A percentile compares a stretch with the other conserved stretches of the same genome.
These are phyloP conservation scores for Aphanomyces astaci DNA, from an alignment of 352 stramenopile species.

Conservation along the genomic window DNA sequence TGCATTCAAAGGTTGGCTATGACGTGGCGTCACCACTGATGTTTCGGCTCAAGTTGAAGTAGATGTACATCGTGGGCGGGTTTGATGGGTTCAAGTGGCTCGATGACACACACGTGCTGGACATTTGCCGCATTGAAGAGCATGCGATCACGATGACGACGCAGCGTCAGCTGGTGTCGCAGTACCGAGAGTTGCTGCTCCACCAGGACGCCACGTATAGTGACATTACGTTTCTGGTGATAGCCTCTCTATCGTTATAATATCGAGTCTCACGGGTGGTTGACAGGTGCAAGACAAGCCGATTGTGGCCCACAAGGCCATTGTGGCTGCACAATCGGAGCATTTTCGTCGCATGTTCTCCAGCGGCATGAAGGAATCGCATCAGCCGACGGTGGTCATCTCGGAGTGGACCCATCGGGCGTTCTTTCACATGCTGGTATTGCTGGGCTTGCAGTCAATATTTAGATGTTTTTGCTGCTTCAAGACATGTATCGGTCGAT, in stretches of 20 bases:
- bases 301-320: slow-evolving; percentile 24
- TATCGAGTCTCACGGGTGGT: background rate
- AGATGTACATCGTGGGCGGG: slow-evolving; percentile 23
- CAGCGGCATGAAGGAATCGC: slow-evolving; percentile 17
- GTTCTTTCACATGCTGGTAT: slow-evolving; percentile 23
- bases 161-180: slow-evolving; percentile 1
- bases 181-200: slow-evolving; percentile 14
- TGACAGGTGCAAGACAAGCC: background rate
- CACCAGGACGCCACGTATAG: slow-evolving; percentile 21
- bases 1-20: slow-evolving; percentile 3
- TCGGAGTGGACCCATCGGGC: slow-evolving; percentile 9
- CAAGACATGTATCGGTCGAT: no score
- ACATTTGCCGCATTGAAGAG: slow-evolving; percentile 25
- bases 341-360: slow-evolving; percentile 23
- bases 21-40: background rate
- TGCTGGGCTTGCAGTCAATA: no score
- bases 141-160: slow-evolving; percentile 3
- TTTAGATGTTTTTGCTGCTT: no score
- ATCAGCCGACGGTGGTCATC: slow-evolving; percentile 15
- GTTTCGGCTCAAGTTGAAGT: background rate
- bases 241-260: no score
- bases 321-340: slow-evolving; percentile 17
- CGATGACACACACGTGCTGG: slow-evolving; percentile 23
- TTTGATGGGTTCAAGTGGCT: slow-evolving; percentile 27
- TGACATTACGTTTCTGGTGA: slow-evolving; percentile 24